Percentiles rank a stretch among this genome's conserved stretches.
Conservation (phyloP, 495 filamentous ascomycete genomes). For the Hypoxylon cercidicola region DNA sequence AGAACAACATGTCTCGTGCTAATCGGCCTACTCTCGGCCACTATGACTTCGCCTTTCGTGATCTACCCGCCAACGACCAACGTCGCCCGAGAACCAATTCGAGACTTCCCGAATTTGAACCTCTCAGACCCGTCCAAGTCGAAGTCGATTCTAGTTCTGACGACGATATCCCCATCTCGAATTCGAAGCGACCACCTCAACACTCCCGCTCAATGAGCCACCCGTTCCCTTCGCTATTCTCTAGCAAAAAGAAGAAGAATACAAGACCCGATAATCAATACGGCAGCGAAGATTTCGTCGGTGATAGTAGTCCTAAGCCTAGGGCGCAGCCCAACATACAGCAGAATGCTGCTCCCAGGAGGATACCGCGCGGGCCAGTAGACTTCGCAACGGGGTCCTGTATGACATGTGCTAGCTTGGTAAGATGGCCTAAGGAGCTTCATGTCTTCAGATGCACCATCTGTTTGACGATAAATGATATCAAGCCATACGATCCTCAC, state of each 20-base stretch:
- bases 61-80: conserved; percentile 30
- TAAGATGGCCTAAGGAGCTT: conserved; percentile 84
- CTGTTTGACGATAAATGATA: conserved; percentile 88
- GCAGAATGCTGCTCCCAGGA: conserved; percentile 42
- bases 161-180: conserved; percentile 50
- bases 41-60: conserved; percentile 43
- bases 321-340: conserved; percentile 38
- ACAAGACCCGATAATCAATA: conserved; percentile 24
- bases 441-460: conserved; percentile 83
- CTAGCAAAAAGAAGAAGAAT: conserved; percentile 64
- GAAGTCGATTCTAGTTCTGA: conserved; percentile 56
- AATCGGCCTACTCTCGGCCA: conserved; percentile 43
- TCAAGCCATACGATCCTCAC: conserved; percentile 60
- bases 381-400: conserved; percentile 77
- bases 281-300: conserved; percentile 42
- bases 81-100: conserved; percentile 43
- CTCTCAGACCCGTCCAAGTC: conserved; percentile 23
- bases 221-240: conserved; percentile 74
- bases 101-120: conserved; percentile 34
- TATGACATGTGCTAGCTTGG: conserved; percentile 81
- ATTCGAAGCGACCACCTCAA: conserved; percentile 44
- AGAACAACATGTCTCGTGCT: conserved; percentile 38
- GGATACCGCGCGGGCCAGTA: conserved; percentile 43
- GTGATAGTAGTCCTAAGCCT: conserved; percentile 39
- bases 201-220: conserved; percentile 82